Percentiles rank a stretch among this genome's conserved stretches.
These are phyloP conservation scores for Chrysophaeum taylorii DNA, from an alignment of 352 stramenopile genomes.

Conservation along the genomic window DNA sequence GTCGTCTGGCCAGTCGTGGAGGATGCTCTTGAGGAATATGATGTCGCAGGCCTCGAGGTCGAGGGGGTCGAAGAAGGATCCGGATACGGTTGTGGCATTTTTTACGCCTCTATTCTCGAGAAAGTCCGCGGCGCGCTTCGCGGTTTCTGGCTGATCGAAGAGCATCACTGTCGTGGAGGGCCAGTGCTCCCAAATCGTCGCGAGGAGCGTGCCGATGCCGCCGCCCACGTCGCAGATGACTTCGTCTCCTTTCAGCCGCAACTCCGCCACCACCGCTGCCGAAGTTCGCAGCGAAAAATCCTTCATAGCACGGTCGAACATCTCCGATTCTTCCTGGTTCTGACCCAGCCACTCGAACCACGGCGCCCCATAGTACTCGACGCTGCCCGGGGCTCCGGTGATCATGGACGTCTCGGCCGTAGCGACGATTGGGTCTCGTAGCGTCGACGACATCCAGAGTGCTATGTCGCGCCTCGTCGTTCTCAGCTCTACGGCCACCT, in stretches of 20 bases:
- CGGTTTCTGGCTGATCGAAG: slow-evolving; percentile 13
- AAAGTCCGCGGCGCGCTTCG: background rate
- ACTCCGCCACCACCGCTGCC: slow-evolving; percentile 13
- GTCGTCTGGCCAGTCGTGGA: slow-evolving; percentile 8
- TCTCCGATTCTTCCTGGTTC: background rate
- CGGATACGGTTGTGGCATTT: background rate
- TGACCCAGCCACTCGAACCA: background rate
- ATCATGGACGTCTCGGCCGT: background rate
- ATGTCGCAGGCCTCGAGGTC: background rate
- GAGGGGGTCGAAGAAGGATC: slow-evolving; percentile 10
- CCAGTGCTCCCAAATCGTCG: slow-evolving; percentile 7
- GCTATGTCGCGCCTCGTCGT: background rate
- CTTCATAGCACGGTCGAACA: slow-evolving; percentile 17
- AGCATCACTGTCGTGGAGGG: slow-evolving; percentile 6
- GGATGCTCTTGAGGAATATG: background rate
- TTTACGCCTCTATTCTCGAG: no score
- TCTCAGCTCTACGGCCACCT: background rate
- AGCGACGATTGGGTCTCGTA: background rate
- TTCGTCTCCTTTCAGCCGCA: no score
- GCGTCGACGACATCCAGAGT: background rate
- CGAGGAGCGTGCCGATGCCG: slow-evolving; percentile 1
- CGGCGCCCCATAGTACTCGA: background rate
- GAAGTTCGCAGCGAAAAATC: background rate
- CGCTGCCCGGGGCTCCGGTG: background rate
- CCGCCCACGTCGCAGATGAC: slow-evolving; percentile 21